Evolutionary conservation across 768 basidiomycete species (phyloP).

Genomic region (Tylopilus sp.): DNA sequence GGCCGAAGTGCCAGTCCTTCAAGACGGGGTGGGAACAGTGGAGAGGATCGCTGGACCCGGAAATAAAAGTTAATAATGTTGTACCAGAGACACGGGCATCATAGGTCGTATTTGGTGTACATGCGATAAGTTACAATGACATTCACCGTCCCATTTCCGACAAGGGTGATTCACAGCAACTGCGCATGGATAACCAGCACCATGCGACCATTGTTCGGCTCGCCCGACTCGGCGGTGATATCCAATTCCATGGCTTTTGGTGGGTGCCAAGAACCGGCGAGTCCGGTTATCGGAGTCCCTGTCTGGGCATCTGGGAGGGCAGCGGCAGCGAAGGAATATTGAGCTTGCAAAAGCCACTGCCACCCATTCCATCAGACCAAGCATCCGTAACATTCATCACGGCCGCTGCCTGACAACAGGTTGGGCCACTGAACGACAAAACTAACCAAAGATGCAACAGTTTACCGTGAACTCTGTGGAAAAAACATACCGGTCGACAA

Average conservation of each 20-base stretch:
- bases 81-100: neutral
- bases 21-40: conserved; percentile 56
- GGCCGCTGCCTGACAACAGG: conserved; percentile 38
- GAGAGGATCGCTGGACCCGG: conserved; percentile 78
- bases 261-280: neutral
- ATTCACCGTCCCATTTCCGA: neutral
- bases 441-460: conserved; percentile 33
- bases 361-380: conserved; percentile 46
- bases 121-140: neutral
- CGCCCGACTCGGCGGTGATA: neutral
- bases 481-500: conserved; percentile 76
- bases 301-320: neutral
- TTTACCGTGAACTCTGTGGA: conserved; percentile 43
- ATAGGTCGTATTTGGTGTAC: neutral
- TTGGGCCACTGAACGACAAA: conserved; percentile 93
- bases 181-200: too few species aligned
- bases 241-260: neutral
- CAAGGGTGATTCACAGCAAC: too few species aligned
- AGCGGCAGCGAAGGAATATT: neutral
- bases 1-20: conserved; percentile 74
- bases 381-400: conserved; percentile 58
- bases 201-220: neutral
- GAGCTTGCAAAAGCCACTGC: neutral
- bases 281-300: neutral
- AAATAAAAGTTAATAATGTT: conserved; percentile 36